These are phyloP conservation scores for Allium sativum DNA, from an alignment of 106 monocot genomes.

Conservation along the genomic window DNA sequence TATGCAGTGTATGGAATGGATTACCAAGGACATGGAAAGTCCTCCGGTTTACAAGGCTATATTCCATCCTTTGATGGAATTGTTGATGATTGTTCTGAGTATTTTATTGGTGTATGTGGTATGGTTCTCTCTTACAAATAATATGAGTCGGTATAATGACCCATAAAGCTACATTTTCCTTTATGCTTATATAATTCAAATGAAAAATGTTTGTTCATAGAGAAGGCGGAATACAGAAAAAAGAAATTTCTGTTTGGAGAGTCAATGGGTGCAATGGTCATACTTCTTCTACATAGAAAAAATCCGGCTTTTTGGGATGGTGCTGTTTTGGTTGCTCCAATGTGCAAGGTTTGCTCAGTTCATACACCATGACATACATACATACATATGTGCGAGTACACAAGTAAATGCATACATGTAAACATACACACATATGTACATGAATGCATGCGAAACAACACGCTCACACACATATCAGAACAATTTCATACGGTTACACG, in stretches of 20 bases:
- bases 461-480: not conserved
- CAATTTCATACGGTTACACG: not conserved
- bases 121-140: not conserved
- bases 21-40: constrained; percentile 69
- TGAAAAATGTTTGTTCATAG: constrained; percentile 9
- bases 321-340: constrained; percentile 54
- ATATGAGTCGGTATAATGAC: not conserved
- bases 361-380: too few relatives aligned
- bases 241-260: constrained; percentile 40
- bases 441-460: not conserved
- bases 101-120: constrained; percentile 47
- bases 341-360: constrained; percentile 43
- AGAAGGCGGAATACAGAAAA: constrained; percentile 34
- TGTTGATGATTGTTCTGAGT: constrained; percentile 28
- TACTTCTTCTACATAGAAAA: constrained; percentile 32
- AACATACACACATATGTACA: not conserved
- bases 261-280: constrained; percentile 70
- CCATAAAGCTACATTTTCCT: not conserved
- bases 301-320: constrained; percentile 43
- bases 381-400: too few relatives aligned
- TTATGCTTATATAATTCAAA: not conserved
- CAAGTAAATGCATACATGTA: too few relatives aligned
- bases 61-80: constrained; percentile 42
- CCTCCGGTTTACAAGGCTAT: constrained; percentile 58
- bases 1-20: constrained; percentile 61